Evolutionary conservation across 2,329 filamentous ascomycete species (phyloP), one percentile per base, ranked within the genome.

Genomic region (Pyrenochaeta sp.): DNA sequence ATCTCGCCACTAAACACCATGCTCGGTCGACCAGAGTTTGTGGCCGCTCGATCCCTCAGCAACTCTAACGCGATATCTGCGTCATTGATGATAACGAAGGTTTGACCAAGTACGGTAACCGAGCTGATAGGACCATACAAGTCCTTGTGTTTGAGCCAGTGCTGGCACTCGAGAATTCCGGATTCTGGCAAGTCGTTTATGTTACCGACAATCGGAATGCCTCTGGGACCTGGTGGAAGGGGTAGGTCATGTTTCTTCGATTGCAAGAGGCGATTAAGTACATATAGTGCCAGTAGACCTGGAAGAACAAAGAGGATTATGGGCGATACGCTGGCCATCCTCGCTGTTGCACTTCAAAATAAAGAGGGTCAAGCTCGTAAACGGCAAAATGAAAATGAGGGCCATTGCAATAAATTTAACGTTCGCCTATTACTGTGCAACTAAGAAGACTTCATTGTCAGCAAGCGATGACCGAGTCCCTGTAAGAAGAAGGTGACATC

Each of bases 171-270:
- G 4, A 68, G 74, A 3, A 59, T 57, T 0, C 72, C 75, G 8
- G 69, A 46, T 0, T 74, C 66, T 0, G 84, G 84, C 7, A 86
- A 69, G 56, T 86, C 83, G 0, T 62, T 59, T 12, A 85, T 58
- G 59, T 85, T 86, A 2, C 84, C 84, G 1, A 86, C 19, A 0
- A 86, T 7, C 0, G 83, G 82, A 6, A 81, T 63, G 0, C 77
- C 77, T 42, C 74, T 82, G 0, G 84, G 85, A 0, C 85, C 85
- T 1, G 84, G 84, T 1, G 83, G 84, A 0, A 84, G 71, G 1
- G 71, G 69, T 25, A 50, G 40, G 1, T 37, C 24, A 44, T 44
- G 24, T 10, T 44, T 25, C 24, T 28, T 28, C 42, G 40, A 22
- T 27, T n/a, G 42, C 2, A 27, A n/a, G 5, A 28, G 24, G 2